Percentiles rank a stretch among this genome's conserved stretches.
These are phyloP conservation scores for Aeschynomene evenia DNA, from an alignment of 306 rosid species.

Conservation along the genomic window DNA sequence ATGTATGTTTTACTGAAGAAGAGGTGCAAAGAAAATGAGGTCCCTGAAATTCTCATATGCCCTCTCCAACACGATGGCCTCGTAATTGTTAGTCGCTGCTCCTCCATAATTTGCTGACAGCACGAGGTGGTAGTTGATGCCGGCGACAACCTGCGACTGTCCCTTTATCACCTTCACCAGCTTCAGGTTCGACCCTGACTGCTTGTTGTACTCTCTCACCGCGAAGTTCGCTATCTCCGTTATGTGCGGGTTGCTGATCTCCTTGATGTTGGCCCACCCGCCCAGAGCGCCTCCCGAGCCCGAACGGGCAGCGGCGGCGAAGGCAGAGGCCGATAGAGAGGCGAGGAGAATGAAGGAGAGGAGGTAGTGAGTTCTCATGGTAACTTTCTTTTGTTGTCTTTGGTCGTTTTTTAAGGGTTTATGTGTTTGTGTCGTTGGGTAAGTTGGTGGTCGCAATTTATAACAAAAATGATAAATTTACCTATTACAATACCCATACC, in stretches of 20 bases:
- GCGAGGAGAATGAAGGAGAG: not conserved
- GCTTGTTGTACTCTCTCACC: conserved; percentile 40
- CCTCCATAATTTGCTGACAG: conserved; percentile 15
- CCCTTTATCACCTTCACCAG: conserved; percentile 29
- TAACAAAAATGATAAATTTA: too few species aligned
- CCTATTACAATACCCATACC: too few species aligned
- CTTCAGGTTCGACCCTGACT: not conserved
- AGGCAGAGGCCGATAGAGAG: not conserved
- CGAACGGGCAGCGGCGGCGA: not conserved
- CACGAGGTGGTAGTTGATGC: conserved; percentile 34
- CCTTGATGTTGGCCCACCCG: conserved; percentile 21
- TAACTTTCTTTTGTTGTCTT: not conserved
- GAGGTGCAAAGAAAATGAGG: not conserved
- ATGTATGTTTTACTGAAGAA: not conserved
- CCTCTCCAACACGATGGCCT: not conserved
- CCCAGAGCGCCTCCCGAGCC: not conserved
- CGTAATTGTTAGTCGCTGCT: conserved; percentile 12
- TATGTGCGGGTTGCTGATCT: conserved; percentile 20
- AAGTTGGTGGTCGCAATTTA: not conserved
- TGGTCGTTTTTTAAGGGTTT: not conserved
- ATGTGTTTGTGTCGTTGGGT: not conserved
- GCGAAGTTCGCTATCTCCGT: conserved; percentile 47
- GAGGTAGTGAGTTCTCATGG: not conserved
- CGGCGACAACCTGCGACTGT: conserved; percentile 38
- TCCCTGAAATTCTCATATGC: not conserved